phyloP scores from a whole-genome alignment of 2,329 filamentous ascomycete species.

The Nigrospora oryzae region DNA sequence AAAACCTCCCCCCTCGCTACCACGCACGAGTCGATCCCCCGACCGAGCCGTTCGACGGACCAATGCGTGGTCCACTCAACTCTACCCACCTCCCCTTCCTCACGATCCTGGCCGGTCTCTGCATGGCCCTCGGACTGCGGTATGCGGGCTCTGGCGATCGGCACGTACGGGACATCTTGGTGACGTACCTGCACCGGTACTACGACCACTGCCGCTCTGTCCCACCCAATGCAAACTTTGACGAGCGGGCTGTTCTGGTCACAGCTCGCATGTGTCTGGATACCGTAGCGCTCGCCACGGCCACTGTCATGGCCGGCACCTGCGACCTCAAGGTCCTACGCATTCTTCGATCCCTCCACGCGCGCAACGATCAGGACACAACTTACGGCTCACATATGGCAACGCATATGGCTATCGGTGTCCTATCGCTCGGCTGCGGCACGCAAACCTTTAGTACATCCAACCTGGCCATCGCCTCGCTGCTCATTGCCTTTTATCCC shows the following conservation, averaged over 20 bases:
- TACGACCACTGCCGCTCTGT: constrained; percentile 58
- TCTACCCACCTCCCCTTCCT: constrained; percentile 87
- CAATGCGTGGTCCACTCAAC: constrained; percentile 38
- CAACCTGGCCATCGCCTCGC: constrained; percentile 74
- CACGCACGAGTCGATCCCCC: constrained; percentile 51
- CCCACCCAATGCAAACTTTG: constrained; percentile 49
- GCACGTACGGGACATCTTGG: constrained; percentile 68
- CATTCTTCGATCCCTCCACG: constrained; percentile 79
- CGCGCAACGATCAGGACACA: constrained; percentile 72
- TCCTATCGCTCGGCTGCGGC: constrained; percentile 85
- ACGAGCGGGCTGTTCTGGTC: constrained; percentile 73
- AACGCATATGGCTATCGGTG: constrained; percentile 82
- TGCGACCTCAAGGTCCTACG: constrained; percentile 82
- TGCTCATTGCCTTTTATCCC: constrained; percentile 90
- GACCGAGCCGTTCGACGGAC: constrained; percentile 35
- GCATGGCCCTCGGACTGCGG: constrained; percentile 68
- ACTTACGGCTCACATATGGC: constrained; percentile 93
- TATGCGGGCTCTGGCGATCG: constrained; percentile 65
- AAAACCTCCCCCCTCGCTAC: constrained; percentile 65
- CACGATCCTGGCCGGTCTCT: constrained; percentile 83
- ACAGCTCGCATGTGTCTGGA: constrained; percentile 90
- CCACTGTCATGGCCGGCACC: constrained; percentile 92
- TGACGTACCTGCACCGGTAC: constrained; percentile 81
- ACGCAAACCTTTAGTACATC: constrained; percentile 87
- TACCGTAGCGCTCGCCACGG: constrained; percentile 69